Evolutionary conservation across 148 eudicot genomes (phyloP).

Genomic region (Nepenthes mirabilis): DNA sequence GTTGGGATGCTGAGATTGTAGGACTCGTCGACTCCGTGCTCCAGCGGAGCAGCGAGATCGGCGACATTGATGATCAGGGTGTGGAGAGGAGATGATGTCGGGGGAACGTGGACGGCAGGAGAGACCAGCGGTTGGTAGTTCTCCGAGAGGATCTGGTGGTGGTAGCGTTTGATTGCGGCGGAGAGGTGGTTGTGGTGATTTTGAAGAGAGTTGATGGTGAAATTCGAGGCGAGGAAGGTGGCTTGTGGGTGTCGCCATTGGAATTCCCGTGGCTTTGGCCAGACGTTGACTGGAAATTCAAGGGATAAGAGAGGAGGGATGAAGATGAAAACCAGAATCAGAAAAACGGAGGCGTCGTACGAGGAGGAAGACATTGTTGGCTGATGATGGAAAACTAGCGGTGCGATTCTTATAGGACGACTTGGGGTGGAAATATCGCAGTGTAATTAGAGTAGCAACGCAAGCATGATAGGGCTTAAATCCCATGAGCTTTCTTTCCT

Average conservation of each 20-base stretch:
- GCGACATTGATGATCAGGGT: slow-evolving; percentile 24
- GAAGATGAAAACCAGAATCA: background rate
- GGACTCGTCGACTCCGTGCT: slow-evolving; percentile 63
- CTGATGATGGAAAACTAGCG: too few species aligned
- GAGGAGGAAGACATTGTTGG: slow-evolving; percentile 1
- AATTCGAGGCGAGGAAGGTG: slow-evolving; percentile 29
- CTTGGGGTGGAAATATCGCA: too few species aligned
- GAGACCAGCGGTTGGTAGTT: slow-evolving; percentile 29
- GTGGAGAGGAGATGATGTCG: slow-evolving; percentile 9
- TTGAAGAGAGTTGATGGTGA: slow-evolving; percentile 29
- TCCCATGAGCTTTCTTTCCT: too few species aligned
- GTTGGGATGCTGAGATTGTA: slow-evolving; percentile 49
- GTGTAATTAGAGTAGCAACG: too few species aligned
- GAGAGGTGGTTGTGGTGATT: slow-evolving; percentile 28
- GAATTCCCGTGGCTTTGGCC: slow-evolving; percentile 58
- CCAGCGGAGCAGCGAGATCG: slow-evolving; percentile 24
- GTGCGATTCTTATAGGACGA: too few species aligned
- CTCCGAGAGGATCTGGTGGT: slow-evolving; percentile 22
- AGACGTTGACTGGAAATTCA: slow-evolving; percentile 35
- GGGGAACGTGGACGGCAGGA: slow-evolving; percentile 14
- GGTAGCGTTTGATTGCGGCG: slow-evolving; percentile 49
- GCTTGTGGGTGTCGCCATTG: slow-evolving; percentile 41
- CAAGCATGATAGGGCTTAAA: too few species aligned
- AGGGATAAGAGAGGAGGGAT: slow-evolving; percentile 10
- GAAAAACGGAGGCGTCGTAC: background rate